Base-by-base conservation (phyloP, 768 basidiomycete species). In the Agaricus blazei region DNA sequence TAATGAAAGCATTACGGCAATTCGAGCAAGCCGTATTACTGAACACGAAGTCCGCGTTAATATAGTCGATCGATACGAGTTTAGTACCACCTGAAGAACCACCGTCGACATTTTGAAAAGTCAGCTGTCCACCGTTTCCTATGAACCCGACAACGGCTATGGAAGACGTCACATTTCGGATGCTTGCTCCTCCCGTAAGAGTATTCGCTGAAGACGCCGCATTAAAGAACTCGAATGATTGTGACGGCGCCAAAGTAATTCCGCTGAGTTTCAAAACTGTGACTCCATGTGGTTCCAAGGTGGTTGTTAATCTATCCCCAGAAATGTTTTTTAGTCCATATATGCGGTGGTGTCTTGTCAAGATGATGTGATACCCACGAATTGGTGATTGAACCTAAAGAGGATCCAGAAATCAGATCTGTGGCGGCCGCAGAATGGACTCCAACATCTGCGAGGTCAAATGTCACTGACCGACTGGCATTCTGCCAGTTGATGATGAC, bases 401-500 rank as follows among this genome's bases (percentile, higher is more conserved):
- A 69, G 12, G 61, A 28, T 0, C 74, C 74, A 29, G 71, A 71
- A 57, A 76, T 71, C 34, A 78, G 65, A 55, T 78, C 71, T 0
- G 65, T 68, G 2, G 68, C 74, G 15, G 61, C 71, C 2, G 74
- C 76, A 36, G 75, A 74, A 26, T 66, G 60, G 47, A 77, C 65
- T 1, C 75, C 76, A 44, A 73, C 69, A 61, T 78, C 76, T 31
- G 74, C 65, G 41, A 78, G 68, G 46, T 69, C 67, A 59, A 78
- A 72, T 7, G 70, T 73, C 6, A 79, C 61, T 9, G 72, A 67
- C 47, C 76, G 65, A 24, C 73, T 63, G 15, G 68, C 52, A 28
- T 66, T 69, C 54, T 74, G 67, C 75, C 72, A 77, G 58, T 78
- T 78, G 51, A 79, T 72, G 28, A 78, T 57, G n/a, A 78, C 76